Evolutionary conservation across 306 rosid species (phyloP), one percentile per base, ranked within the genome.

Genomic region (Cucurbita moschata): DNA sequence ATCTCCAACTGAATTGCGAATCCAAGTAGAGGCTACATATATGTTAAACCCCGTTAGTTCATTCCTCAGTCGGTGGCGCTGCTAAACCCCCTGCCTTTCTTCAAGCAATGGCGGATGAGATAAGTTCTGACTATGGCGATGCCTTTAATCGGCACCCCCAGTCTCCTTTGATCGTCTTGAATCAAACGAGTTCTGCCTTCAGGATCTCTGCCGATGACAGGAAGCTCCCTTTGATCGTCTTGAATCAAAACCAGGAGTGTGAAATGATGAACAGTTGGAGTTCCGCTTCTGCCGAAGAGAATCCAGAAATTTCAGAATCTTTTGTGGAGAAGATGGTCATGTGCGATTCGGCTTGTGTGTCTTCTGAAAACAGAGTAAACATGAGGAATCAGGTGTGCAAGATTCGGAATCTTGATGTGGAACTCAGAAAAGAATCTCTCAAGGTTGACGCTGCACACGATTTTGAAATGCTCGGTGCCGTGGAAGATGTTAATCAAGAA

Each of bases 331-430:
- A 80, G 58, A n/a, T 49, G 38, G 16, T 30, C 35, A n/a, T 53
- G 21, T 19, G 73, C 30, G 78, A 19, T 16, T 64, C 35, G 44
- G 68, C 30, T 54, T 61, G 15, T 37, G 51, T 39, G 55, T 53
- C 75, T 60, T 69, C 76, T 63, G 79, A 35, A 50, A 40, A 49
- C 30, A 77, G 54, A 13, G 81, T 63, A 62, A 79, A 10, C 38
- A 12, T 4, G 16, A 62, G 37, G 49, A 59, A 42, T 19, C 54
- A 50, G 30, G 18, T 19, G 74, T 67, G 9, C 50, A 59, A 54
- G 60, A 53, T 16, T 66, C 56, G 4, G 40, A 68, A 23, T 68
- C 73, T 68, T 68, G 73, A 68, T 47, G 14, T 15, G 56, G 73
- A 14, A 42, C 19, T 68, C 19, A 8, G 5, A 23, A 68, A 12